Base-by-base conservation (phyloP, 2,329 filamentous ascomycete species). In the Trichoderma arundinaceum region DNA sequence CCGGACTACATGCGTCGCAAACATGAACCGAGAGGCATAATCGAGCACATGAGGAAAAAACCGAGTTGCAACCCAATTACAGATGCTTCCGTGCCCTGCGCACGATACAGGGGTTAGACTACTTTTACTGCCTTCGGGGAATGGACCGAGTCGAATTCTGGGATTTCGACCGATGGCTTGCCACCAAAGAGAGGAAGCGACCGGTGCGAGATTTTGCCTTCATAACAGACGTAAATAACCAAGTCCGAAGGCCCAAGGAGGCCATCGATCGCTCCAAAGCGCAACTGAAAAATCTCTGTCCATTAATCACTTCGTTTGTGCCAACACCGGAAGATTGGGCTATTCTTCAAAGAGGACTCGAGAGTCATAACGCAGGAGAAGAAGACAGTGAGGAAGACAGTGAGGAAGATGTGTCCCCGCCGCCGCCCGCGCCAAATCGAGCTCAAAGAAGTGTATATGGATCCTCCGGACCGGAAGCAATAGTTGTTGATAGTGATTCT, bases 121-220 rank as follows among this genome's bases (percentile, higher is more conserved):
- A n/a, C n/a, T n/a, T n/a, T n/a, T n/a, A n/a, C n/a, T n/a, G n/a
- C n/a, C n/a, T n/a, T n/a, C n/a, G n/a, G n/a, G n/a, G 82, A 0
- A 68, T 85, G 51, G 65, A 72, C 1, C 72, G 71, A n/a, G 65
- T 83, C 0, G 72, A 75, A 0, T 79, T 84, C 60, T 80, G 78
- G 64, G 81, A 84, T 64, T 73, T 77, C 2, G 70, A 77, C 19
- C 66, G 69, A 12, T 78, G 72, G 70, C n/a, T 68, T 7, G n/a
- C 13, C 7, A 58, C 9, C 3, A 15, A 13, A 8, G 13, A 51
- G 2, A 10, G 9, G 2, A 69, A 66, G 28, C 15, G 43, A 0
- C 61, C 64, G 0, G 69, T 79, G 1, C 69, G 76, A 9, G 75
- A 79, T 60, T 72, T 52, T 28, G 70, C 69, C 0, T 79, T 79